Conservation (phyloP, 2,329 filamentous ascomycete genomes). For the Claviceps sp. region DNA sequence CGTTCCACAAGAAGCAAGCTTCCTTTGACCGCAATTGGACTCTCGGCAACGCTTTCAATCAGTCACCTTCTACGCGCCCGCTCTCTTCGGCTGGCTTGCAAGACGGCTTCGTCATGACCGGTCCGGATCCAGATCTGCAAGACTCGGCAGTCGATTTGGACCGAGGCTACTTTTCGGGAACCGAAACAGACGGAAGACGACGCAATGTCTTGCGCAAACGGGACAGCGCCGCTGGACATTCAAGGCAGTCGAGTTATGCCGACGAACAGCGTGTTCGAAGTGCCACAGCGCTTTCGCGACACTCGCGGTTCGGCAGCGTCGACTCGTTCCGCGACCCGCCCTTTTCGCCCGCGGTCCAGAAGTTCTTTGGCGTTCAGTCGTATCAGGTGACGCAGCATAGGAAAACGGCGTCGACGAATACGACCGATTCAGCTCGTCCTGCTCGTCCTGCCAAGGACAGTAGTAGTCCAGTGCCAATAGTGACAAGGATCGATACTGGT, state of each 20-base stretch:
- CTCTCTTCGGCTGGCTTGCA: constrained; percentile 39
- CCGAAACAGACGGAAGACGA: constrained; percentile 63
- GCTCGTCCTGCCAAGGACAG: constrained; percentile 39
- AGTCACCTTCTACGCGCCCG: constrained; percentile 26
- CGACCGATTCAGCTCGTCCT: constrained; percentile 40
- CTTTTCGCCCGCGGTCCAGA: constrained; percentile 51
- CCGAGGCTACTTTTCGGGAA: constrained; percentile 85
- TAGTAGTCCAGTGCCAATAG: constrained; percentile 31
- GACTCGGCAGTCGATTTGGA: constrained; percentile 54
- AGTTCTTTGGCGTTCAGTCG: constrained; percentile 48
- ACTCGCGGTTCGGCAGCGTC: constrained; percentile 66
- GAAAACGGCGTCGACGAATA: constrained; percentile 47
- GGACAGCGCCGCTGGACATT: constrained; percentile 42
- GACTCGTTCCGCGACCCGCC: constrained; percentile 56
- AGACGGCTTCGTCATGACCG: constrained; percentile 24
- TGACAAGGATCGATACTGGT: constrained; percentile 42
- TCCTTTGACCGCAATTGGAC: constrained; percentile 62
- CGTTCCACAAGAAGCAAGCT: constrained; percentile 47
- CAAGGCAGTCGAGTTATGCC: constrained; percentile 61
- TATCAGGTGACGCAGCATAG: constrained; percentile 29
- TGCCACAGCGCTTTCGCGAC: constrained; percentile 51
- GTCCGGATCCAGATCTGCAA: constrained; percentile 25
- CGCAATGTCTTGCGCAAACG: constrained; percentile 75
- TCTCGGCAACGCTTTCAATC: constrained; percentile 37
- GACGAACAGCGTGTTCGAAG: constrained; percentile 59